phyloP scores from a whole-genome alignment of 352 stramenopile species.

The Blastocystis sp. region DNA sequence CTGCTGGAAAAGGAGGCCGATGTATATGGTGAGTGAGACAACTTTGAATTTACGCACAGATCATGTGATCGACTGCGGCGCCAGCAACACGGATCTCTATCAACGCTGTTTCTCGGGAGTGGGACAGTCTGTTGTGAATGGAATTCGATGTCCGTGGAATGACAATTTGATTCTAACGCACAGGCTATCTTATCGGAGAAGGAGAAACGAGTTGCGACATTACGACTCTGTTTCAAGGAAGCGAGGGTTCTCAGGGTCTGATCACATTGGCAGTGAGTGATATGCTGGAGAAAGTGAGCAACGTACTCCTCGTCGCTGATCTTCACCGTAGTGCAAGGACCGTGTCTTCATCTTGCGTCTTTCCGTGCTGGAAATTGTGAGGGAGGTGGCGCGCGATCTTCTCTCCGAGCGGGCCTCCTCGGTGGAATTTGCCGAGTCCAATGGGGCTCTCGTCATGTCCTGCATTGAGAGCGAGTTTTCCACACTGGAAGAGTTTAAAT shows the following conservation, averaged over 20 bases:
- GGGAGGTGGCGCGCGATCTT: conserved; percentile 40
- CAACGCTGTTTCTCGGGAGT: neutral
- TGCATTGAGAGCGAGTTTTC: conserved; percentile 36
- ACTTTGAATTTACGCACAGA: conserved; percentile 14
- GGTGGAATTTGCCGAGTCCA: conserved; percentile 20
- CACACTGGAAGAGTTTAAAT: conserved; percentile 60
- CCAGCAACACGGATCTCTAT: conserved; percentile 6
- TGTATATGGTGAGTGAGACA: neutral
- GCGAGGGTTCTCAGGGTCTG: conserved; percentile 14
- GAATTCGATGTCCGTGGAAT: conserved; percentile 20
- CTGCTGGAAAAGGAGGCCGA: neutral
- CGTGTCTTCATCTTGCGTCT: conserved; percentile 14
- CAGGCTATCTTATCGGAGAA: conserved; percentile 45
- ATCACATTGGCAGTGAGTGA: conserved; percentile 14
- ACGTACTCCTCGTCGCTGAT: neutral
- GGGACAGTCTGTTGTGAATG: neutral
- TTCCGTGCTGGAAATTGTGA: conserved; percentile 40
- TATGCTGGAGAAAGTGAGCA: neutral
- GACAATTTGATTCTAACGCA: neutral
- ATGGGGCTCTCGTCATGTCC: neutral
- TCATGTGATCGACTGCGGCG: conserved; percentile 3
- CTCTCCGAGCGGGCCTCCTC: conserved; percentile 8
- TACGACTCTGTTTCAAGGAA: conserved; percentile 45
- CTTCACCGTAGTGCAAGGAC: conserved; percentile 24
- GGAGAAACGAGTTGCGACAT: conserved; percentile 57